These are phyloP conservation scores for Ustilago cynodontis DNA, from an alignment of 1,284 basidiomycete species.

Conservation along the genomic window DNA sequence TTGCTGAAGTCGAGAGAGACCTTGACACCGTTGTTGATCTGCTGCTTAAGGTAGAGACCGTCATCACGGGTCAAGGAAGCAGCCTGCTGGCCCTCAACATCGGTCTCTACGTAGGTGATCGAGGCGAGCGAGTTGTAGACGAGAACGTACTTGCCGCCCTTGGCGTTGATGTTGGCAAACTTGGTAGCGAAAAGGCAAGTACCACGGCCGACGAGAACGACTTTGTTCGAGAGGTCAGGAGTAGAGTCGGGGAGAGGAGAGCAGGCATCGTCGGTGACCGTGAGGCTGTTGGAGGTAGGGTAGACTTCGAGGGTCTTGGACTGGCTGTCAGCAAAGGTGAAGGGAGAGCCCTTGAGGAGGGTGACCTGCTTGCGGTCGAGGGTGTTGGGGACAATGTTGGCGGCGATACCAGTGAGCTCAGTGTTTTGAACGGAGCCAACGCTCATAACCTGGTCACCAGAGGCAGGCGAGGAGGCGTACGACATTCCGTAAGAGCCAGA, in stretches of 20 bases:
- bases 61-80: slow-evolving; percentile 53
- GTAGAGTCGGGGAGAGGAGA: slow-evolving; percentile 52
- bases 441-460: slow-evolving; percentile 68
- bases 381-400: slow-evolving; percentile 37
- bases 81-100: slow-evolving; percentile 44
- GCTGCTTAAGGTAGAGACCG: slow-evolving; percentile 69
- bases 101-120: slow-evolving; percentile 56
- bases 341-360: slow-evolving; percentile 46
- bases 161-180: slow-evolving; percentile 61
- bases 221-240: slow-evolving; percentile 53
- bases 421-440: slow-evolving; percentile 68
- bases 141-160: slow-evolving; percentile 68
- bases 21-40: slow-evolving; percentile 71
- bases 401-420: slow-evolving; percentile 50
- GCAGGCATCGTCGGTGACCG: slow-evolving; percentile 53
- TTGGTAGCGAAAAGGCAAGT: slow-evolving; percentile 63
- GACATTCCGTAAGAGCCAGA: slow-evolving; percentile 70
- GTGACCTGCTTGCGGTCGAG: slow-evolving; percentile 40
- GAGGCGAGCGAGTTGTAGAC: slow-evolving; percentile 62
- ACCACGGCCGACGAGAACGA: slow-evolving; percentile 55
- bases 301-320: slow-evolving; percentile 51
- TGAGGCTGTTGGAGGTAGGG: slow-evolving; percentile 45
- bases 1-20: slow-evolving; percentile 75
- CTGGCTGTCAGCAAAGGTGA: slow-evolving; percentile 41
- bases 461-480: slow-evolving; percentile 70